Conservation (phyloP, 257 asterid genomes). For the Nicotiana obtusifolia region DNA sequence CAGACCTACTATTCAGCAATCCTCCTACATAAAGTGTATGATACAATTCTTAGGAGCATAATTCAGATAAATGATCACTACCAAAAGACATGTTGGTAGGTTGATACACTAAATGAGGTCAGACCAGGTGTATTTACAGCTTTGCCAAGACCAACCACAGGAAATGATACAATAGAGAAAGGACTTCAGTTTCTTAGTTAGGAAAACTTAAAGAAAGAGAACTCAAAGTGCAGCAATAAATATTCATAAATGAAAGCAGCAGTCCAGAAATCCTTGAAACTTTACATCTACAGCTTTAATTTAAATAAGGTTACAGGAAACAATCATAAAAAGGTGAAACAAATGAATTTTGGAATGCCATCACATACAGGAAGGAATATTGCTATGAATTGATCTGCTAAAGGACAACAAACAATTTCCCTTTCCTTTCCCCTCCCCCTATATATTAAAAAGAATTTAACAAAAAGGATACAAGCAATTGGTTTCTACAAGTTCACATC, state of each 20-base stretch:
- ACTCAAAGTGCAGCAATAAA: not conserved
- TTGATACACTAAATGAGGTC: slow-evolving; percentile 1
- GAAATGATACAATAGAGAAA: not conserved
- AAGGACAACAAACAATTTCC: not conserved
- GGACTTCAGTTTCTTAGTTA: not conserved
- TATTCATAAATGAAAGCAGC: not conserved
- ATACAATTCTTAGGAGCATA: not conserved
- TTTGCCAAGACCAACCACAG: not conserved
- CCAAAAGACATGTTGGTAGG: not conserved
- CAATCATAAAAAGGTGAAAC: not conserved
- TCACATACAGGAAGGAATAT: not conserved
- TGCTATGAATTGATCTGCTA: not conserved
- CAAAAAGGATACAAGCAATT: no score
- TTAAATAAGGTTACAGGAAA: not conserved
- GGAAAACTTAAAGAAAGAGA: not conserved
- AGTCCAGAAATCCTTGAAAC: not conserved
- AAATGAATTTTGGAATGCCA: not conserved
- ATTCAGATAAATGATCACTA: not conserved
- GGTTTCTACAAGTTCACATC: not conserved
- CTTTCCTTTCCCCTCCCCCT: no score
- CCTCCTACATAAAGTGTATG: not conserved
- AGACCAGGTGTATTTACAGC: not conserved
- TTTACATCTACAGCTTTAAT: slow-evolving; percentile 1
- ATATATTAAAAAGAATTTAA: no score
- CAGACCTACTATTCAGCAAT: not conserved